Base-by-base conservation (phyloP, 1,284 basidiomycete species). In the Stygiomarasmius scandens region DNA sequence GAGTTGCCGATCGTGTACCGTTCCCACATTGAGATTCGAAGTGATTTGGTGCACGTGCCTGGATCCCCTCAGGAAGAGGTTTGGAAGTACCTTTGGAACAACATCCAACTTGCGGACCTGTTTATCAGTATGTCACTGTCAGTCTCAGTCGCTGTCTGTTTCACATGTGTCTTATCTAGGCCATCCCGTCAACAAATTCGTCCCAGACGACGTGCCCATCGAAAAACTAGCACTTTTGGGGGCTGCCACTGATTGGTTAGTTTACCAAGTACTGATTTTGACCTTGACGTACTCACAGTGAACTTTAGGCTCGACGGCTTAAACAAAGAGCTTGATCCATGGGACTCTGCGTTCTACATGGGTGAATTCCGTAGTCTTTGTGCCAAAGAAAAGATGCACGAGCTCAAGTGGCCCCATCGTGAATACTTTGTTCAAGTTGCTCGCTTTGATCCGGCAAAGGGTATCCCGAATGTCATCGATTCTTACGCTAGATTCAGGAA, bases 131-230 rank as follows among this genome's bases (percentile, higher is more conserved):
- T 64, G 80, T 70, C 1, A 24, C 16, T 34, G 46, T 38, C 25
- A 45, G 29, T 49, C 19, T 32, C 5, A 23, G 41, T 25, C 56
- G 29, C 24, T 34, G 34, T 46, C 32, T 22, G 53, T 55, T 27
- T 51, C 29, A 27, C 29, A 6, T 32, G 22, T 25, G 47, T 58
- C 24, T 51, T 38, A 20, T 51, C 38, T 56, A 80, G 77, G 77
- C 70, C 93, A 95, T 69, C 93, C 93, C n/a, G 92, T 95, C 64
- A 90, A 81, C 77, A 91, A 91, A 72, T 95, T 95, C 67, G 92
- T 95, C 11, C 93, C 93, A 10, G 85, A 83, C 61, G 87, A 89
- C 66, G 92, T 95, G 8, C 87, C 87, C n/a, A 73, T 77, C 16
- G 79, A 87, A 69, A 90, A 85, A 64, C 72, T 92, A 49, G 74